These are phyloP conservation scores for Dillenia suffruticosa DNA, from an alignment of 164 flowering plant genomes.

Conservation along the genomic window DNA sequence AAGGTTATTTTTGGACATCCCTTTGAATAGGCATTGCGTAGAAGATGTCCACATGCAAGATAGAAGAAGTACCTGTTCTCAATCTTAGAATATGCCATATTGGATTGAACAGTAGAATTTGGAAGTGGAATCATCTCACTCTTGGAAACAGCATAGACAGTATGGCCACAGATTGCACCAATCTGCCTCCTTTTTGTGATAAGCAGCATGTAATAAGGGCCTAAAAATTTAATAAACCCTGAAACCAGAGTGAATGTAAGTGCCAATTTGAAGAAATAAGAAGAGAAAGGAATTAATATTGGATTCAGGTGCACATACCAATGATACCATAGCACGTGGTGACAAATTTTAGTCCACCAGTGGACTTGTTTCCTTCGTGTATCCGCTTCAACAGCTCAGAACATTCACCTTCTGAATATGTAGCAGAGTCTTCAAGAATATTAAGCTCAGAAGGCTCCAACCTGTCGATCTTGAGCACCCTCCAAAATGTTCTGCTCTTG, in stretches of 20 bases:
- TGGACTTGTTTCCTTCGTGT: slow-evolving; percentile 77
- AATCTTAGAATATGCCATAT: slow-evolving; percentile 73
- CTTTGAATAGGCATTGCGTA: slow-evolving; percentile 17
- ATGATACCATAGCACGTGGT: slow-evolving; percentile 86
- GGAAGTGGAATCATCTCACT: slow-evolving; percentile 86
- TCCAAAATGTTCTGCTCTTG: slow-evolving; percentile 64
- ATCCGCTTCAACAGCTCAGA: slow-evolving; percentile 65
- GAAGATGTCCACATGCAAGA: slow-evolving; percentile 66
- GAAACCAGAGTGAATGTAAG: slow-evolving; percentile 6
- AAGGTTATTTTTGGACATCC: no score
- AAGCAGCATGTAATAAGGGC: slow-evolving; percentile 92
- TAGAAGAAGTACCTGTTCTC: slow-evolving; percentile 98
- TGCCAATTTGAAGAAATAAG: not conserved
- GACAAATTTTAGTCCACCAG: slow-evolving; percentile 89
- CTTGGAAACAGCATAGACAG: slow-evolving; percentile 69
- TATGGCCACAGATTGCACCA: slow-evolving; percentile 84
- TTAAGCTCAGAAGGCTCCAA: slow-evolving; percentile 67
- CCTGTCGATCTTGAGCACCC: slow-evolving; percentile 87
- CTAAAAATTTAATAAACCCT: slow-evolving; percentile 94
- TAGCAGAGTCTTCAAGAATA: slow-evolving; percentile 72
- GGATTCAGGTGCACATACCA: slow-evolving; percentile 44
- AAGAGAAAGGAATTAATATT: not conserved
- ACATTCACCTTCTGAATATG: slow-evolving; percentile 69
- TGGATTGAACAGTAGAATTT: slow-evolving; percentile 51
- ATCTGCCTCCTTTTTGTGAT: slow-evolving; percentile 89